Evolutionary conservation across 345 rosid species (phyloP), one percentile per base, ranked within the genome.

Genomic region (Euphorbia lathyris): DNA sequence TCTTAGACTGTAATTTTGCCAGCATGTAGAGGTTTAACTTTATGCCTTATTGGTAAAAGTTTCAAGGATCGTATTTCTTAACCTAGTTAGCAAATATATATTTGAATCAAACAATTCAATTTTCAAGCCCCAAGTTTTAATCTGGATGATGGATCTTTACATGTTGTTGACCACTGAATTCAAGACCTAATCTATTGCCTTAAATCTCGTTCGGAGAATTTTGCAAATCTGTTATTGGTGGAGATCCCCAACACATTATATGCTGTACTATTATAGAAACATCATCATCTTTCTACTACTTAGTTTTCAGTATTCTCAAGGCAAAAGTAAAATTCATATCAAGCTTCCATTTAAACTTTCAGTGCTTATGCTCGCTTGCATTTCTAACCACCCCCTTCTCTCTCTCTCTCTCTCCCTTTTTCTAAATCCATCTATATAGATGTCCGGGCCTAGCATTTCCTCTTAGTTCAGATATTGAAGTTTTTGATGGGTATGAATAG

Each of bases 1-100:
- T 26, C n/a, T 72, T 68, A 57, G 32, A 10, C 10, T 51, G 56
- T 53, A 40, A n/a, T n/a, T 69, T 45, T 45, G 30, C 60, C 56
- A 32, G 48, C 38, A 55, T 53, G 45, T 59, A 23, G 20, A 55
- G 38, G 20, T 59, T 65, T 17, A 4, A 16, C 11, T 56, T 58
- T 22, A 53, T 25, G 10, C 13, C 22, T 27, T 51, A 32, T 61
- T 68, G 14, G 30, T 65, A 52, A 14, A 65, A n/a, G 12, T 52
- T 32, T 64, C 19, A 42, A 60, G 48, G 29, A 45, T 55, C 67
- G 58, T 57, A 32, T 19, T 22, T 68, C 38, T 43, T 13, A 14
- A 16, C 58, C 53, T 47, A 20, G 13, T 45, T 45, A 16, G 32
- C 40, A 20, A 29, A 30, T 42, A 50, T 48, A 57, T 17, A 13